phyloP scores from a whole-genome alignment of 192 early-diverging fungal genomes.

The Podochytrium sp. region DNA sequence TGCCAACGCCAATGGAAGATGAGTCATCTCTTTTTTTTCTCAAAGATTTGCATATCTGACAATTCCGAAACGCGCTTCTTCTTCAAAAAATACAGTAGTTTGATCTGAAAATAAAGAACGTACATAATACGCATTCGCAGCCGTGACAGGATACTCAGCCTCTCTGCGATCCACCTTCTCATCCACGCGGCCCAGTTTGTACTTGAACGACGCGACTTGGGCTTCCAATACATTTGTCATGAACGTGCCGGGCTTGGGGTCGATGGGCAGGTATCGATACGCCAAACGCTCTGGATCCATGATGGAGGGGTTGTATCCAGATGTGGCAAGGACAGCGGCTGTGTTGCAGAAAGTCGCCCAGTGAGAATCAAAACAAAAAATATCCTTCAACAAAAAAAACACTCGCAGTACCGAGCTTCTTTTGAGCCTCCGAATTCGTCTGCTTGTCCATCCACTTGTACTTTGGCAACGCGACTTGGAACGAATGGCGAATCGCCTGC shows the following conservation, averaged over 20 bases:
- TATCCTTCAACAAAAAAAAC: no score
- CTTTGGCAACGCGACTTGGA: slow-evolving; percentile 7
- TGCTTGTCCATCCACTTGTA: slow-evolving; percentile 23
- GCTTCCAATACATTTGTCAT: slow-evolving; percentile 1
- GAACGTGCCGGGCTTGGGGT: background rate
- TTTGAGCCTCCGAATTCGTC: slow-evolving; percentile 13
- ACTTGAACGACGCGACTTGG: background rate
- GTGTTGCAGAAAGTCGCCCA: no score
- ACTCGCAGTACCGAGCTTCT: no score
- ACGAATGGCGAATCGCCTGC: background rate
- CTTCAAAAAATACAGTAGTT: no score
- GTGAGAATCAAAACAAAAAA: no score
- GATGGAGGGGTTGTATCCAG: slow-evolving; percentile 13
- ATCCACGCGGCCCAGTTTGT: background rate
- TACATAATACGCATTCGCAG: slow-evolving; percentile 7
- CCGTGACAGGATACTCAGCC: background rate
- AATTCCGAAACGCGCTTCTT: no score
- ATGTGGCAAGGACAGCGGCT: slow-evolving; percentile 3
- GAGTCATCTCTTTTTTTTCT: no score
- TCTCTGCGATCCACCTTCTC: slow-evolving; percentile 15
- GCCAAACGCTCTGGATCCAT: background rate
- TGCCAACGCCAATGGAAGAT: no score
- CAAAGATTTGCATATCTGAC: no score
- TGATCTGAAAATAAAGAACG: no score
- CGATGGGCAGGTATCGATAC: background rate